Conservation (phyloP, 140 eudicot species). For the Stevia rebaudiana region DNA sequence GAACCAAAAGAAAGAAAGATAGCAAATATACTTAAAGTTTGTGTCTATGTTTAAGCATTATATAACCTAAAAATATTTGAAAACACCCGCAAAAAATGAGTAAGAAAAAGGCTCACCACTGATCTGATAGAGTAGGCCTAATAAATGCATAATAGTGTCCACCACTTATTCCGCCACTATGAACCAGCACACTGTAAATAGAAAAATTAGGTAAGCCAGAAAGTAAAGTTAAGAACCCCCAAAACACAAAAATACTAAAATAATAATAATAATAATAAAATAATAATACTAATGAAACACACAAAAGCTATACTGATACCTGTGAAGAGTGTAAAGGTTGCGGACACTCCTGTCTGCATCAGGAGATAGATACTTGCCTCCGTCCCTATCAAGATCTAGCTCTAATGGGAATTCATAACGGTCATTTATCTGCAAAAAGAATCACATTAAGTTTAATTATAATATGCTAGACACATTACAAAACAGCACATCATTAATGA, state of each 20-base stretch:
- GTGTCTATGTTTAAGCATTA: background rate
- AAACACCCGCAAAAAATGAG: background rate
- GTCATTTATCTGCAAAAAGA: constrained; percentile 68
- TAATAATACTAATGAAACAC: background rate
- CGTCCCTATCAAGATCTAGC: constrained; percentile 89
- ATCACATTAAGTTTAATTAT: constrained; percentile 3
- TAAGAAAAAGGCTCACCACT: constrained; percentile 42
- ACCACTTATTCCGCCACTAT: constrained; percentile 97
- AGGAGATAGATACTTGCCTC: constrained; percentile 89
- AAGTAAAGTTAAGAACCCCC: constrained; percentile 4
- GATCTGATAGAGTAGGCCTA: constrained; percentile 84
- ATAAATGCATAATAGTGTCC: constrained; percentile 93
- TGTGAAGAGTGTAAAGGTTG: constrained; percentile 85
- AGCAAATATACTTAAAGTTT: background rate
- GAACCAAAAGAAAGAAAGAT: background rate
- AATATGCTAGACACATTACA: background rate
- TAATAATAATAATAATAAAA: background rate
- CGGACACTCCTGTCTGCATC: constrained; percentile 95
- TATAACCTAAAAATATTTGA: background rate
- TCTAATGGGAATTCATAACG: constrained; percentile 88
- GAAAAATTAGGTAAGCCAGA: background rate
- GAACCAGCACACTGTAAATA: constrained; percentile 82
- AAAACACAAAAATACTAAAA: background rate
- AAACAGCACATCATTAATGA: background rate
- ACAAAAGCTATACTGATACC: constrained; percentile 34